Evolutionary conservation across 257 asterid species (phyloP).

Genomic region (Rubia yunnanensis): DNA sequence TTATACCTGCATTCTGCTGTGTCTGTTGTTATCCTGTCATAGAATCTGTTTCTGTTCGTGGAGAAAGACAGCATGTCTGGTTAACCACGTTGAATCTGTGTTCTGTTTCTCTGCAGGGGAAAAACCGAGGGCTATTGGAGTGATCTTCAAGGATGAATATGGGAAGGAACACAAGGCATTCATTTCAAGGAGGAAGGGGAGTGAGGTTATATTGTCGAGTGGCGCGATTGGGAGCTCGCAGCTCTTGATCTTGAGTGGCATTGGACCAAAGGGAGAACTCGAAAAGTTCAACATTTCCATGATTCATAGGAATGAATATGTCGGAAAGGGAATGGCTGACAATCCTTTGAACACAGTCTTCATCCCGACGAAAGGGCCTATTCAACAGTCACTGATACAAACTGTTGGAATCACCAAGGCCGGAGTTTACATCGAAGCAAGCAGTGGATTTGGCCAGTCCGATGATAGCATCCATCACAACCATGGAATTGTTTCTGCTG

Average conservation of each 20-base stretch:
- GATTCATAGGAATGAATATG: conserved; percentile 57
- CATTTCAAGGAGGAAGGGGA: conserved; percentile 51
- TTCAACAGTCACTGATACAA: conserved; percentile 66
- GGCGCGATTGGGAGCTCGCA: conserved; percentile 99
- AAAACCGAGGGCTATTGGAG: conserved; percentile 69
- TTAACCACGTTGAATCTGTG: too few species aligned
- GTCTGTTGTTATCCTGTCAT: too few species aligned
- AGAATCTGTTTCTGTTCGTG: too few species aligned
- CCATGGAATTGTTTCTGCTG: conserved; percentile 86
- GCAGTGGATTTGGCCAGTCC: conserved; percentile 90
- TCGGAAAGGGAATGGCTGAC: conserved; percentile 76
- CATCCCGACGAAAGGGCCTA: conserved; percentile 55
- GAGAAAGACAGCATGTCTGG: too few species aligned
- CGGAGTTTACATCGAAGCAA: conserved; percentile 92
- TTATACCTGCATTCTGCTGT: too few species aligned
- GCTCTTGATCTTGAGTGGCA: conserved; percentile 77
- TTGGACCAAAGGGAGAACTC: conserved; percentile 72
- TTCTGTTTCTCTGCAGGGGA: too few species aligned
- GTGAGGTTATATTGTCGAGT: conserved; percentile 65
- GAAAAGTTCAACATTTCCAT: conserved; percentile 50
- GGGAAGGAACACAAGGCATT: conserved; percentile 60
- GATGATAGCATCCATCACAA: conserved; percentile 56
- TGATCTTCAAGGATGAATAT: conserved; percentile 68
- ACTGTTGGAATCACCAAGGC: conserved; percentile 81
- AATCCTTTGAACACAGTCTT: conserved; percentile 84